Evolutionary conservation across 2,329 filamentous ascomycete species (phyloP), one percentile per base, ranked within the genome.

Genomic region (Pseudopithomyces maydicus): DNA sequence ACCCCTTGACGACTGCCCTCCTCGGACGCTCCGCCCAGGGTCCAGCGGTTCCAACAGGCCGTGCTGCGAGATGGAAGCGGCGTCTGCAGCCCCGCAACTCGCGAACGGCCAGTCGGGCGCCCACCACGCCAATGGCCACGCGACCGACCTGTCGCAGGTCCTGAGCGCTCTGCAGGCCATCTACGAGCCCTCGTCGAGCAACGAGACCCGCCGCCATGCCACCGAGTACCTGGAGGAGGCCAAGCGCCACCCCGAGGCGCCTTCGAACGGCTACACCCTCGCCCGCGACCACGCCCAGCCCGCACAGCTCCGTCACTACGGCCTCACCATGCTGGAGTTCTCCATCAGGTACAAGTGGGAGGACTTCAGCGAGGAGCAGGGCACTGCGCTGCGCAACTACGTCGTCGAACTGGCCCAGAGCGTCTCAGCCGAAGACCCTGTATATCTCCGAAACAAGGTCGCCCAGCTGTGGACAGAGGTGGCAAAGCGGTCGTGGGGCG

Each of bases 381-480:
- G 87, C 17, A 79, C 80, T 26, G 84, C 85, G 51, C 78, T 99
- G 54, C 86, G 91, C 48, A 82, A 82, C 56, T 95, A 93, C 85
- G 86, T 97, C 42, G 78, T 97, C 54, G 83, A 89, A 72, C 87
- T 99, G 12, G 90, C 92, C 12, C 86, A 90, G 69, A 83, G 84
- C 59, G 81, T 96, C 42, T 82, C 85, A 5, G 84, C 84, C 44
- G 84, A 87, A 19, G 94, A 98, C 72, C 91, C 92, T 2, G 76
- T 84, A 32, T 99, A 93, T 73, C 81, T 97, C 63, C 85, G 94
- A 66, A 98, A 96, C 82, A 99, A 99, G 79, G 89, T 95, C 33
- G 92, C 91, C 26, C 90, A 96, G 77, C 80, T 99, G 59, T 99
- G 95, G 95, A 91, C 93, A 7, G 95, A 98, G 76, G 83, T 97